Percentiles rank a stretch among this genome's conserved stretches.
These are phyloP conservation scores for Claviceps fusiformis DNA, from an alignment of 2,329 filamentous ascomycete species.

Conservation along the genomic window DNA sequence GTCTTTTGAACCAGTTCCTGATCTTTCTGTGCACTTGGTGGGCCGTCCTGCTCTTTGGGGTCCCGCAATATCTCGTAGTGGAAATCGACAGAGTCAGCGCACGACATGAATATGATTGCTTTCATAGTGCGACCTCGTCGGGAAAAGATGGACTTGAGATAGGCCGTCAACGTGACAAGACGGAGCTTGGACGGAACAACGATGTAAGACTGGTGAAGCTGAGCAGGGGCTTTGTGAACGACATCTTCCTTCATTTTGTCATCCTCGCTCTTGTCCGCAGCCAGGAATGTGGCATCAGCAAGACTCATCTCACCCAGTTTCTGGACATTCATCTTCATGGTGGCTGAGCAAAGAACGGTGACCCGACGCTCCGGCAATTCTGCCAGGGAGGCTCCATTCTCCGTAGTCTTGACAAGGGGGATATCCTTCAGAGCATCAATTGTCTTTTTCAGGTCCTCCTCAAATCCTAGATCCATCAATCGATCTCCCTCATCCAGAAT, in stretches of 20 bases:
- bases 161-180: slow-evolving; percentile 72
- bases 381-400: slow-evolving; percentile 42
- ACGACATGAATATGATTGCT: slow-evolving; percentile 91
- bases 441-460: slow-evolving; percentile 82
- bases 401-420: slow-evolving; percentile 42
- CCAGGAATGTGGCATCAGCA: slow-evolving; percentile 80
- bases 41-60: slow-evolving; percentile 16
- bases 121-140: slow-evolving; percentile 90
- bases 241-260: slow-evolving; percentile 32
- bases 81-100: slow-evolving; percentile 92
- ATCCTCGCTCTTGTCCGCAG: slow-evolving; percentile 43
- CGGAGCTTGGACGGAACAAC: slow-evolving; percentile 82
- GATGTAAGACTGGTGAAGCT: slow-evolving; percentile 84
- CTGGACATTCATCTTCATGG: slow-evolving; percentile 96
- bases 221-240: slow-evolving; percentile 68
- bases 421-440: slow-evolving; percentile 64
- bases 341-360: slow-evolving; percentile 89
- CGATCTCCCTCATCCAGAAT: slow-evolving; percentile 92
- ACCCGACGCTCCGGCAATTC: slow-evolving; percentile 63
- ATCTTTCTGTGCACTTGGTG: slow-evolving; percentile 17
- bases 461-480: slow-evolving; percentile 97
- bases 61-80: slow-evolving; percentile 71
- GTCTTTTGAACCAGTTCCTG: slow-evolving; percentile 37
- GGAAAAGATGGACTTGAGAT: slow-evolving; percentile 77
- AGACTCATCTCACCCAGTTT: slow-evolving; percentile 87